These are phyloP conservation scores for Alternaria sp. DNA, from an alignment of 2,329 filamentous ascomycete species.

Conservation along the genomic window DNA sequence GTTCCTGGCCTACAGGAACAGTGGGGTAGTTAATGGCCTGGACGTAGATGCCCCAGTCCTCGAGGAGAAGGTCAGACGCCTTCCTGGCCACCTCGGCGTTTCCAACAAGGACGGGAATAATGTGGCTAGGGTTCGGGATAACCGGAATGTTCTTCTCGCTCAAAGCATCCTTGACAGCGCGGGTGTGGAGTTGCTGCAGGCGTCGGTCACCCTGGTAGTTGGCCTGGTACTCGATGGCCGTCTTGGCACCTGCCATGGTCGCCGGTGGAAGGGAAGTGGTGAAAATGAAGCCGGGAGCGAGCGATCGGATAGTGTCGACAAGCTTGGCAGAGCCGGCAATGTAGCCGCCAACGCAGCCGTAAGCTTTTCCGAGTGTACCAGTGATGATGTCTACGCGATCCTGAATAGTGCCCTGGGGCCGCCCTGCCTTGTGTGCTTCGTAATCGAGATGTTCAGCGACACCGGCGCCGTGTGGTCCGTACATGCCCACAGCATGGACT, in stretches of 20 bases:
- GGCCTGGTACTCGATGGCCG: constrained; percentile 95
- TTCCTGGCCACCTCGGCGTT: constrained; percentile 92
- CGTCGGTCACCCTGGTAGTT: constrained; percentile 84
- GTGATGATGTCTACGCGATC: constrained; percentile 98
- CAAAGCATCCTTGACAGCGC: constrained; percentile 88
- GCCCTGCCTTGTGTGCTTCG: constrained; percentile 80
- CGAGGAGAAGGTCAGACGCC: constrained; percentile 89
- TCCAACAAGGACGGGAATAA: constrained; percentile 91
- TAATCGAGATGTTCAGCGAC: constrained; percentile 98
- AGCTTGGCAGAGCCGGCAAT: constrained; percentile 89
- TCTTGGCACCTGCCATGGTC: constrained; percentile 92
- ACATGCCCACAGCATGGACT: constrained; percentile 99
- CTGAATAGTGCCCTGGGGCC: constrained; percentile 84
- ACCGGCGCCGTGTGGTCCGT: constrained; percentile 92
- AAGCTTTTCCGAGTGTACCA: constrained; percentile 95
- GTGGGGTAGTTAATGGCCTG: constrained; percentile 99
- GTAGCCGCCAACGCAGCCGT: constrained; percentile 97
- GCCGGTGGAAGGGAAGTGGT: constrained; percentile 95
- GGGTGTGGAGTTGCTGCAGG: constrained; percentile 95
- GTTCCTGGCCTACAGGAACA: constrained; percentile 96
- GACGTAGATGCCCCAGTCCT: constrained; percentile 93
- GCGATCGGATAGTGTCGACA: constrained; percentile 91
- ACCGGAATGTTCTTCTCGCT: constrained; percentile 86
- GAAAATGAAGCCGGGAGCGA: constrained; percentile 98
- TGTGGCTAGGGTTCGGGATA: constrained; percentile 97